Evolutionary conservation across 345 rosid species (phyloP).

Genomic region (Sonneratia caseolaris): DNA sequence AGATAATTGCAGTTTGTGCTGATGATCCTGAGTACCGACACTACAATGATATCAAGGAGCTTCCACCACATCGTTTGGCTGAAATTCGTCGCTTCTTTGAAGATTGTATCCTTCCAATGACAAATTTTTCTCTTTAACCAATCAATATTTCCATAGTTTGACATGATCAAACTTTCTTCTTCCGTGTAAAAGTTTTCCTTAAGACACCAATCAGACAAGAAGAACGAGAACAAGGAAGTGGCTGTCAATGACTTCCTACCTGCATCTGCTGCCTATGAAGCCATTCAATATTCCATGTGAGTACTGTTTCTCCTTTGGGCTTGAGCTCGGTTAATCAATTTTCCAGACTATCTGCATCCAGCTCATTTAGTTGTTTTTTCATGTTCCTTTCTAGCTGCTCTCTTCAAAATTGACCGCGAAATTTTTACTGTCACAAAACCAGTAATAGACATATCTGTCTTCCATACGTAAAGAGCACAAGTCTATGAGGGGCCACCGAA

Average conservation of each 20-base stretch:
- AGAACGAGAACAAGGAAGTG: constrained; percentile 98
- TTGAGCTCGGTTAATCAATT: background rate
- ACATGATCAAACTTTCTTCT: background rate
- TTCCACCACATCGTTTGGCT: constrained; percentile 94
- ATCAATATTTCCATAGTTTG: too few species aligned
- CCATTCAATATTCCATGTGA: constrained; percentile 89
- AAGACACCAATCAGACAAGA: constrained; percentile 56
- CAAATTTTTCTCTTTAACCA: background rate
- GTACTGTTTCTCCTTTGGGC: constrained; percentile 8
- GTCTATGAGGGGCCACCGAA: too few species aligned
- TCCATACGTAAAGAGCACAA: too few species aligned
- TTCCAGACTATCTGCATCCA: too few species aligned
- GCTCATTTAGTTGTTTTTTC: too few species aligned
- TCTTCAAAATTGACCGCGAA: background rate
- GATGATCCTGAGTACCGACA: constrained; percentile 97
- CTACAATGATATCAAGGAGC: constrained; percentile 79
- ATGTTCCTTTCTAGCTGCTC: background rate
- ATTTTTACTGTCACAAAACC: background rate
- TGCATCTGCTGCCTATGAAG: constrained; percentile 61
- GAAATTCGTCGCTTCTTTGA: constrained; percentile 99
- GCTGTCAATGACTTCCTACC: constrained; percentile 93
- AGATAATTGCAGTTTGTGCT: constrained; percentile 97
- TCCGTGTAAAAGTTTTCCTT: constrained; percentile 6
- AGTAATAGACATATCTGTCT: too few species aligned
- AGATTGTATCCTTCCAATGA: constrained; percentile 53